Conservation (phyloP, 257 asterid genomes). For the Salvia hispanica region DNA sequence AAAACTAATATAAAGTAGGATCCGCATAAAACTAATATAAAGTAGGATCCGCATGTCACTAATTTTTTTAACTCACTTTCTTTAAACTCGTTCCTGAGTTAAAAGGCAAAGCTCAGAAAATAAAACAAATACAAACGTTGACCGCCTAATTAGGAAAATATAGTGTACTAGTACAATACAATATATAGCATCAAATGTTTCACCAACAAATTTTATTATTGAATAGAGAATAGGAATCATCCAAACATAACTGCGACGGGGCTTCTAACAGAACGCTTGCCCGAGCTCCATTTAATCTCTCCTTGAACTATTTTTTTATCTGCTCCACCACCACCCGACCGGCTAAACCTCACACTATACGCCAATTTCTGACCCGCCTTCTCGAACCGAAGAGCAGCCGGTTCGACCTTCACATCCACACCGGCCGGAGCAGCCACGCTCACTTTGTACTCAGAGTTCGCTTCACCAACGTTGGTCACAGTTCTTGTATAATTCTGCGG, state of each 20-base stretch:
- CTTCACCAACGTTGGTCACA: not conserved
- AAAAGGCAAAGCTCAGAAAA: too few relatives aligned
- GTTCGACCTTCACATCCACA: not conserved
- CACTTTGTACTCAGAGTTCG: not conserved
- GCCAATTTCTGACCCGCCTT: not conserved
- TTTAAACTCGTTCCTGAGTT: too few relatives aligned
- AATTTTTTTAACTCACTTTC: too few relatives aligned
- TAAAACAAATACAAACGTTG: too few relatives aligned
- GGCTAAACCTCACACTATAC: not conserved
- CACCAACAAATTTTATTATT: too few relatives aligned
- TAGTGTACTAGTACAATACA: too few relatives aligned
- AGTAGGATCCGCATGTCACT: too few relatives aligned
- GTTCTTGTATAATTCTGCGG: slow-evolving; percentile 35
- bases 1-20: too few relatives aligned
- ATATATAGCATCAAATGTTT: too few relatives aligned
- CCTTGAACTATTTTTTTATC: not conserved
- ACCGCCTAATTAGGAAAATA: too few relatives aligned
- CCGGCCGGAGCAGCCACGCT: not conserved
- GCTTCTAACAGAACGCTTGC: not conserved
- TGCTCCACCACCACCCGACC: not conserved
- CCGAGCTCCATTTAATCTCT: not conserved
- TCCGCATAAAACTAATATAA: too few relatives aligned
- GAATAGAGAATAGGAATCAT: not conserved
- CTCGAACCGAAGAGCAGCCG: not conserved
- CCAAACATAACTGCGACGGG: not conserved